Evolutionary conservation across 2,329 filamentous ascomycete genomes (phyloP), one percentile per base, ranked within the genome.

Genomic region (Ophioceras dolichostomum): DNA sequence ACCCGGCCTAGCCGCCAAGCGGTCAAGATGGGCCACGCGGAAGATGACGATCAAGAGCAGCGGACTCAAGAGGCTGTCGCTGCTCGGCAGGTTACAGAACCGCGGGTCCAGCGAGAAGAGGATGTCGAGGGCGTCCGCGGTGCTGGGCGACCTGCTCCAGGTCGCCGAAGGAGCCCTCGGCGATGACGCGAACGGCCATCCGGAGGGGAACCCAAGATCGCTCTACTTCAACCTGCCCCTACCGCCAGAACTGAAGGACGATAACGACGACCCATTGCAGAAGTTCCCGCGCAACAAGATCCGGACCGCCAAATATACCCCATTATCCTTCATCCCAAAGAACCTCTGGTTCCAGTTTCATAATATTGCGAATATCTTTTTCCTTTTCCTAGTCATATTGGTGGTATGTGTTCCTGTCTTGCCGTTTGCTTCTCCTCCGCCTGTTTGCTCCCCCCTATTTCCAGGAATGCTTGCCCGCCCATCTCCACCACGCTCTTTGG

Each of bases 261-360:
- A 91, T 43, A 77, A 94, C 33, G 91, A 88, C 26, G 70, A 76
- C 41, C 83, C 87, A 3, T 57, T 66, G 38, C 67, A 73, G 40
- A 65, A 73, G 17, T 98, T 81, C 58, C 72, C 83, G 34, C 73
- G 89, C 47, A 98, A 98, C 68, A 98, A 98, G 69, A 94, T 98
- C 57, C 75, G 93, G 49, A 98, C 91, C 3, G 85, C 91, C 41
- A 98, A 96, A 62, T 98, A 98, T 59, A 98, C 91, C 7, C 82
- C 93, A 8, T 60, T 98, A 45, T 94, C 84, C 42, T 98, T 98
- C 60, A 60, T 98, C 20, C 91, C 91, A 12, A 96, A 96, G 65
- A 96, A 98, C 60, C 56, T 98, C 53, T 98, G 81, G 77, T 85
- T 94, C 46, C 93, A 98, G 60, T 96, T 98, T 55, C 89, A 98